These are phyloP conservation scores for Sugiyamaella smithiae DNA, from an alignment of 805 yeast genomes.

Conservation along the genomic window DNA sequence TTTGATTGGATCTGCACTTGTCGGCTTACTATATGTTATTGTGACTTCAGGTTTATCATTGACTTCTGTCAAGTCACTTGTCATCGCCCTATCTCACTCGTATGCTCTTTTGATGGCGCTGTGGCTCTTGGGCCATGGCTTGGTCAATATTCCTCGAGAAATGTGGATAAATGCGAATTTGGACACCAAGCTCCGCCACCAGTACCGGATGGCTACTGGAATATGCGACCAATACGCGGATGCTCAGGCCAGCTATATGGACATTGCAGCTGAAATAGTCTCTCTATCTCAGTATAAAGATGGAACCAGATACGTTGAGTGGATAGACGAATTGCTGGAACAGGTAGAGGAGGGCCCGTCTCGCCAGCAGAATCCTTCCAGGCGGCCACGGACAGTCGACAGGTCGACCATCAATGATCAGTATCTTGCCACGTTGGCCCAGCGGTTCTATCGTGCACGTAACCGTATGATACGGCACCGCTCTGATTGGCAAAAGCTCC, in stretches of 20 bases:
- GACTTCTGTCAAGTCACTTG: conserved; percentile 57
- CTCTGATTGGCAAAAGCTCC: conserved; percentile 53
- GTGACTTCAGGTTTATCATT: conserved; percentile 53
- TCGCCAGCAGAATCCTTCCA: background rate
- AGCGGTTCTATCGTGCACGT: conserved; percentile 50
- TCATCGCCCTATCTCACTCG: conserved; percentile 73
- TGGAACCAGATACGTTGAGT: conserved; percentile 51
- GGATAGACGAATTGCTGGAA: conserved; percentile 60
- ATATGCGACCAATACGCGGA: conserved; percentile 63
- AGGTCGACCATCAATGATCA: conserved; percentile 33
- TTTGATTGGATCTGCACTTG: conserved; percentile 49
- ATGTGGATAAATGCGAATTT: conserved; percentile 37
- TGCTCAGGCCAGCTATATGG: conserved; percentile 57
- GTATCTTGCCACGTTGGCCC: conserved; percentile 51
- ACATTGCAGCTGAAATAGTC: conserved; percentile 56
- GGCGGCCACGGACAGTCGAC: conserved; percentile 18
- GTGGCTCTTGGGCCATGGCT: conserved; percentile 84
- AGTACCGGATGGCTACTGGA: conserved; percentile 55
- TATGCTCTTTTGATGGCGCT: conserved; percentile 71
- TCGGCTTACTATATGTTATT: conserved; percentile 59
- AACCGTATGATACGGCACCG: conserved; percentile 53
- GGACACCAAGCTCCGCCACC: conserved; percentile 35
- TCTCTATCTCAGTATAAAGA: conserved; percentile 49
- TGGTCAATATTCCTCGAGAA: conserved; percentile 61
- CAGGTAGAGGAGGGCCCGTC: conserved; percentile 30